Conservation (phyloP, 1,284 basidiomycete species). For the Ceratobasidium sp. region DNA sequence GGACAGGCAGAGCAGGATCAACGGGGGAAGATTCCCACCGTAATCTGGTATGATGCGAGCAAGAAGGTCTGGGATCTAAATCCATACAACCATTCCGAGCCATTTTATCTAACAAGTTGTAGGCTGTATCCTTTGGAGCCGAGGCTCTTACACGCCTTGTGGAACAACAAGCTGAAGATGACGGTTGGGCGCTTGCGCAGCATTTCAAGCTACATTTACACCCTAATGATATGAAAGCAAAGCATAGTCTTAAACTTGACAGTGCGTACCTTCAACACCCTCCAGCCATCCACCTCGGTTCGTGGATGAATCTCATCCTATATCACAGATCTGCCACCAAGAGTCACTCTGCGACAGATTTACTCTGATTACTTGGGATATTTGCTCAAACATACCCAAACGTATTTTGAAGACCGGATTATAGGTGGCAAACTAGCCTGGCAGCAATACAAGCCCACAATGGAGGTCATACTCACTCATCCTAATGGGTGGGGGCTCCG, state of each 20-base stretch:
- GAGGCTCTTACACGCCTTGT: conserved; percentile 11
- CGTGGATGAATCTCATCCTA: background rate
- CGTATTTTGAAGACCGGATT: conserved; percentile 30
- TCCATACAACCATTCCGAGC: background rate
- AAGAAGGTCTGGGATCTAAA: conserved; percentile 4
- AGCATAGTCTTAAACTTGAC: conserved; percentile 1
- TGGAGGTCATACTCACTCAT: conserved; percentile 40
- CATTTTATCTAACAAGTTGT: background rate
- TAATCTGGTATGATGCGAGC: conserved; percentile 36
- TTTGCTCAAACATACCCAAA: conserved; percentile 34
- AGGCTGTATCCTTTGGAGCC: conserved; percentile 37
- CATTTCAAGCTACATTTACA: conserved; percentile 41
- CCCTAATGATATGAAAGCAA: conserved; percentile 28
- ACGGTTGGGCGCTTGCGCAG: conserved; percentile 36
- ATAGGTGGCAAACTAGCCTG: conserved; percentile 24
- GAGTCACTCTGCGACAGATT: conserved; percentile 11
- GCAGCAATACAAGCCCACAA: background rate
- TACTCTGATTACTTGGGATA: conserved; percentile 40
- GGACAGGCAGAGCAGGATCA: conserved; percentile 27
- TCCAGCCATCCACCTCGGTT: background rate
- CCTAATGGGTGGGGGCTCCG: conserved; percentile 41
- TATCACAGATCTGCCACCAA: conserved; percentile 14
- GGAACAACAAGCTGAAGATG: conserved; percentile 22
- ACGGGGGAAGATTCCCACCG: conserved; percentile 37
- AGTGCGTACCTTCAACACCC: background rate